Percentiles rank a stretch among this genome's conserved stretches.
Conservation (phyloP, 2,329 filamentous ascomycete species). For the Colletotrichum phormii region DNA sequence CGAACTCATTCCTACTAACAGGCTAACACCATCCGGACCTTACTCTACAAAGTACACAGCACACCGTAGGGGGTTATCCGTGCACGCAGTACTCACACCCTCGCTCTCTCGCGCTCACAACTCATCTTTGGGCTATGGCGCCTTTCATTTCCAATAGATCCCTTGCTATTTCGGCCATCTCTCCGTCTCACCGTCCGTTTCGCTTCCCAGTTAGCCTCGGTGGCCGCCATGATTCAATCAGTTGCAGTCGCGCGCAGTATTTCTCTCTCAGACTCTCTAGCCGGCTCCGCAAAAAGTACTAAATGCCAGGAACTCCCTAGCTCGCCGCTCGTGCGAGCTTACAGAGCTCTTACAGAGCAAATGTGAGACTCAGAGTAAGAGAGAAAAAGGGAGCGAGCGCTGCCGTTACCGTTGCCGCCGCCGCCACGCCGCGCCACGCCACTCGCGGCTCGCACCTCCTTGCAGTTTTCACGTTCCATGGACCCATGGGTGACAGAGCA, state of each 20-base stretch:
- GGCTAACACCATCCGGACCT: too few species aligned
- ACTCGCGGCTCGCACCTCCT: background rate
- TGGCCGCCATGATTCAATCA: background rate
- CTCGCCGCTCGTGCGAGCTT: background rate
- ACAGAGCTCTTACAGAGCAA: slow-evolving; percentile 3
- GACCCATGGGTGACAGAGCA: background rate
- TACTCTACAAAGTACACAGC: background rate
- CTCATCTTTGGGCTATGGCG: background rate
- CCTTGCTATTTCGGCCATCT: background rate
- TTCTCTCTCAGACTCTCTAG: background rate
- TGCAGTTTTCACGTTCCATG: background rate
- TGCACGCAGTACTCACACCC: background rate
- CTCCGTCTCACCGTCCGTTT: slow-evolving; percentile 1
- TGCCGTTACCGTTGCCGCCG: slow-evolving; percentile 7
- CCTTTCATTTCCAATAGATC: background rate
- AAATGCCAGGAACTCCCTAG: background rate
- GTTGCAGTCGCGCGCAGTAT: background rate
- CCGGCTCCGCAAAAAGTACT: background rate
- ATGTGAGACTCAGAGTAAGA: background rate
- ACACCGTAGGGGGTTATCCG: too few species aligned
- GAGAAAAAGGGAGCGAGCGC: background rate
- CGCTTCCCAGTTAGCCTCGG: slow-evolving; percentile 1
- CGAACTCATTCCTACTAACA: too few species aligned
- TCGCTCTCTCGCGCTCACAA: background rate
- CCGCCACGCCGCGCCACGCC: background rate